Base-by-base conservation (phyloP, 805 yeast genomes). In the Cyberlindnera mycetangii region DNA sequence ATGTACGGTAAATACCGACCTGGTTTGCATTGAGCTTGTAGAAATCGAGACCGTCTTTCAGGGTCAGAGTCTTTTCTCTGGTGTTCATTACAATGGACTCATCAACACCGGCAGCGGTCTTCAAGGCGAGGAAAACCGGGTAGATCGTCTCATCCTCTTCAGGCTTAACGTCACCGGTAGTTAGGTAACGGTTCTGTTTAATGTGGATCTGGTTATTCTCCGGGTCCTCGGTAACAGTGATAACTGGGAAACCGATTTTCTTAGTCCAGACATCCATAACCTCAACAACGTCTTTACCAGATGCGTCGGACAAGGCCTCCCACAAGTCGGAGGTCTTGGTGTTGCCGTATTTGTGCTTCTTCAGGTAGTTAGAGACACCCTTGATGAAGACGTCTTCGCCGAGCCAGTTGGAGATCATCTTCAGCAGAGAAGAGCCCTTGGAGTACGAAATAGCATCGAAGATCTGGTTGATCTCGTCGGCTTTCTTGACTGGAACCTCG, bases 251-350 rank as follows among this genome's bases (percentile, higher is more conserved):
- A 7, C 95, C 95, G 48, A 84, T 77, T 58, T 83, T 78, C 56
- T 79, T 79, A 46, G 89, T 85, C 95, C 95, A 86, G 48, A 79
- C 76, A 57, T 80, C 79, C 93, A 86, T 86, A 32, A 83, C 85
- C 46, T 69, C 65, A 44, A 76, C 78, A 37, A 86, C 90, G 57
- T 85, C 84, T 56, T 83, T 72, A 20, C 90, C 90, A 43, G 85
- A 75, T 22, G 78, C 89, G 22, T 77, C 81, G 36, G 83, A 67
- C 48, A 86, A 70, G 27, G 89, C 79, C 52, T 72, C 76, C 95
- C 95, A 86, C 57, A 86, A 72, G 60, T 85, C 92, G 37, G 78
- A 73, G 32, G 95, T 85, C 52, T 76, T 68, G 31, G 95, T 86
- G 66, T 86, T 86, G 34, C 87, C 84, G 72, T 83, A 86, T 55